Evolutionary conservation across 148 eudicot genomes (phyloP).

Genomic region (Persicaria tinctoria): DNA sequence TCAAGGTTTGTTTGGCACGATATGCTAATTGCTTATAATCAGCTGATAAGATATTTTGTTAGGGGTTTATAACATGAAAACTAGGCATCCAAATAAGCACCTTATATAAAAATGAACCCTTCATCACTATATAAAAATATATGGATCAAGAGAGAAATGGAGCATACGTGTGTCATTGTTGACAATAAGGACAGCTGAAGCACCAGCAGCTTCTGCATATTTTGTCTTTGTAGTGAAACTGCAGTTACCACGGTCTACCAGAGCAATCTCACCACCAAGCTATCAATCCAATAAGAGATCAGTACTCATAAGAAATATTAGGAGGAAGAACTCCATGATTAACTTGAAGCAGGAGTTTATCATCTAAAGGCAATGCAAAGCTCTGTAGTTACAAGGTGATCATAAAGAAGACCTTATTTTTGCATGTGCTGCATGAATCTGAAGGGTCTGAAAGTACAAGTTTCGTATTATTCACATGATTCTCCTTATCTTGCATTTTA

Average conservation of each 20-base stretch:
- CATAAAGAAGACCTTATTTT: constrained; percentile 52
- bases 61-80: no score
- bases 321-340: neutral
- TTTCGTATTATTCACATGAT: constrained; percentile 68
- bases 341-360: neutral
- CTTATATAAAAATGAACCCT: neutral
- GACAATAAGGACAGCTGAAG: constrained; percentile 79
- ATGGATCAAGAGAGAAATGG: neutral
- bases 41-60: no score
- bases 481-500: constrained; percentile 80
- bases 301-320: constrained; percentile 6
- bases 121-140: neutral
- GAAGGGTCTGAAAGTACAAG: constrained; percentile 86
- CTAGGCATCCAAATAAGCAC: no score
- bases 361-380: neutral
- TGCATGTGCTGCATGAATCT: constrained; percentile 83
- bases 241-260: constrained; percentile 90
- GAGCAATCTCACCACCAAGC: constrained; percentile 89
- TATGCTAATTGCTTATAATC: no score
- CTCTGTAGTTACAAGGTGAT: neutral
- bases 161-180: constrained; percentile 68
- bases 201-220: constrained; percentile 90
- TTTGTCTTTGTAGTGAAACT: constrained; percentile 89
- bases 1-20: no score
- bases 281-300: constrained; percentile 15